Conservation (phyloP, 495 filamentous ascomycete species). For the Trichoderma erinaceum region DNA sequence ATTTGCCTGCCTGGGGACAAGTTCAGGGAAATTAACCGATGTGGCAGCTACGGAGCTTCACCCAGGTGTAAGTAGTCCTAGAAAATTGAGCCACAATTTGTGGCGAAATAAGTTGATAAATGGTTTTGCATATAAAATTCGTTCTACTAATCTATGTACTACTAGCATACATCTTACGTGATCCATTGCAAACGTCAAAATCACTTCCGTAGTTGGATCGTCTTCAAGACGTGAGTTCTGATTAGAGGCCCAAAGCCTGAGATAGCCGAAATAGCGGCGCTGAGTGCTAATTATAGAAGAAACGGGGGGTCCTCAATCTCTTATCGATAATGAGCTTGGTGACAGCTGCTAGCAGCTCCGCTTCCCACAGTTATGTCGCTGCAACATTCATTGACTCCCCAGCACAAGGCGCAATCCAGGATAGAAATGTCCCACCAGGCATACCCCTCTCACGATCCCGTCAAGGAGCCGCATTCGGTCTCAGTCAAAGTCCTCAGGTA, state of each 20-base stretch:
- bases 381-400: background rate
- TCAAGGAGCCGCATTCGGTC: constrained; percentile 76
- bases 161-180: too few relatives aligned
- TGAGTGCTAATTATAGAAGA: background rate
- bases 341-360: background rate
- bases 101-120: too few relatives aligned
- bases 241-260: background rate
- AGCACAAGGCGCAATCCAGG: constrained; percentile 9
- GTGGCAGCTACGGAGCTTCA: too few relatives aligned
- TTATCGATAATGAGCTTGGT: constrained; percentile 4
- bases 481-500: constrained; percentile 78
- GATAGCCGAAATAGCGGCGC: background rate
- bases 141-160: too few relatives aligned
- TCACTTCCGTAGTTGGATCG: too few relatives aligned
- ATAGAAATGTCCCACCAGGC: constrained; percentile 46
- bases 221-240: too few relatives aligned
- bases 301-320: background rate
- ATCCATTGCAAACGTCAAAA: too few relatives aligned
- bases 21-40: too few relatives aligned
- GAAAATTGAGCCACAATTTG: too few relatives aligned
- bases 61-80: too few relatives aligned
- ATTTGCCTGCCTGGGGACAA: too few relatives aligned
- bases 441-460: constrained; percentile 48
- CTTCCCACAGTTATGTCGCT: background rate
- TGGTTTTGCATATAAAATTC: too few relatives aligned